These are phyloP conservation scores for Aspergillus arachidicola DNA, from an alignment of 2,329 filamentous ascomycete species.

Conservation along the genomic window DNA sequence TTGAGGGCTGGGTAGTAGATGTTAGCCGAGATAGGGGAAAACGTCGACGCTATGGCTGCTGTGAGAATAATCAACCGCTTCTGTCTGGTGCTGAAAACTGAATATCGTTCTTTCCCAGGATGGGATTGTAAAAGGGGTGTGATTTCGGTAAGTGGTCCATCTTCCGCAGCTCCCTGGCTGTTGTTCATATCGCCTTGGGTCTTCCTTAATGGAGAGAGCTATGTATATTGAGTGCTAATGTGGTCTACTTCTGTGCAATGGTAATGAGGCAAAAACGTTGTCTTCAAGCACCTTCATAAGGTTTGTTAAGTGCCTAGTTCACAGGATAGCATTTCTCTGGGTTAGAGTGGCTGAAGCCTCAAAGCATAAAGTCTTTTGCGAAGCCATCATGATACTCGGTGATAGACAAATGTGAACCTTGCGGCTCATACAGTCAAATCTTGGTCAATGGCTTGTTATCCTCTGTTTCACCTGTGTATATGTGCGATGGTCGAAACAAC, in stretches of 20 bases:
- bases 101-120: slow-evolving; percentile 22
- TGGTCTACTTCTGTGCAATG: background rate
- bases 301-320: background rate
- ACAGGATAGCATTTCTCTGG: background rate
- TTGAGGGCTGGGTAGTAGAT: slow-evolving; percentile 49
- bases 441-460: slow-evolving; percentile 12
- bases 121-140: slow-evolving; percentile 1
- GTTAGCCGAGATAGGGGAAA: slow-evolving; percentile 46
- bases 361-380: background rate
- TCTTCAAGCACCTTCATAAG: slow-evolving; percentile 8
- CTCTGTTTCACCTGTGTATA: slow-evolving; percentile 27
- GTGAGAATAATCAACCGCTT: slow-evolving; percentile 42
- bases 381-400: background rate
- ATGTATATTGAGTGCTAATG: background rate
- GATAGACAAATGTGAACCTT: background rate
- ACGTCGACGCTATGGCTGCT: slow-evolving; percentile 44
- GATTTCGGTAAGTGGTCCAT: background rate
- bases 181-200: background rate
- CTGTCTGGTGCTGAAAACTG: slow-evolving; percentile 34
- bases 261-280: slow-evolving; percentile 16
- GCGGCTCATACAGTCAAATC: slow-evolving; percentile 14
- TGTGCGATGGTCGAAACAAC: slow-evolving; percentile 31
- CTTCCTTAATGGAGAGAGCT: background rate
- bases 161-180: background rate
- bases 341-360: background rate